A percentile compares a stretch with the other conserved stretches of the same genome.
Evolutionary conservation across 2,329 filamentous ascomycete genomes (phyloP).

Genomic region (Cryphonectria nitschkei): DNA sequence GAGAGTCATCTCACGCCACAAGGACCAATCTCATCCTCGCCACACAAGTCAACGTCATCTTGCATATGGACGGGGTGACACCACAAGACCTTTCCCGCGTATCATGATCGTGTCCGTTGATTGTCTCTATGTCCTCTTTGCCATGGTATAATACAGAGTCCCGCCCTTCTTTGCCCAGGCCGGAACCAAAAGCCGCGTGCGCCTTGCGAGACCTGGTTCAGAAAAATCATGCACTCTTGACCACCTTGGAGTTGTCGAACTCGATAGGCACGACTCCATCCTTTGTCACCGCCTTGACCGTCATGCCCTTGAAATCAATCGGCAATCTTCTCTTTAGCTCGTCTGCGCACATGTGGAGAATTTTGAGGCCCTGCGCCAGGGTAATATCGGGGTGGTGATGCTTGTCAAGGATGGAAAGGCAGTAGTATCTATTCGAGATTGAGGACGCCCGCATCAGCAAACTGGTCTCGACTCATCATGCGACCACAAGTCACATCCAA

Average conservation of each 20-base stretch:
- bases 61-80: neutral
- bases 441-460: conserved; percentile 32
- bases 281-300: conserved; percentile 92
- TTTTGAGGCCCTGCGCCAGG: conserved; percentile 86
- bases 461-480: neutral
- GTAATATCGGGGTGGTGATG: conserved; percentile 95
- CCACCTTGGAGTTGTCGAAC: conserved; percentile 80
- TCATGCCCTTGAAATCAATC: conserved; percentile 97
- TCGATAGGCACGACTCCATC: conserved; percentile 86
- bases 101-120: conserved; percentile 25
- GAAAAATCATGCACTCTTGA: conserved; percentile 66
- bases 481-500: too few relatives aligned
- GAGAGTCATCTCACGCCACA: neutral
- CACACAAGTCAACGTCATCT: conserved; percentile 26
- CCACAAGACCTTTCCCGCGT: neutral
- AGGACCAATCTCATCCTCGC: conserved; percentile 12
- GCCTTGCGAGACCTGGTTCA: conserved; percentile 33
- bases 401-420: conserved; percentile 95
- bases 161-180: conserved; percentile 16
- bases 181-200: conserved; percentile 16
- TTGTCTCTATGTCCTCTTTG: conserved; percentile 25
- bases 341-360: conserved; percentile 92
- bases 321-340: conserved; percentile 96
- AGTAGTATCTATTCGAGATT: conserved; percentile 76
- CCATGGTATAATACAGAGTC: conserved; percentile 35